These are phyloP conservation scores for Cyclotella distinguenda DNA, from an alignment of 108 stramenopile species.

Conservation along the genomic window DNA sequence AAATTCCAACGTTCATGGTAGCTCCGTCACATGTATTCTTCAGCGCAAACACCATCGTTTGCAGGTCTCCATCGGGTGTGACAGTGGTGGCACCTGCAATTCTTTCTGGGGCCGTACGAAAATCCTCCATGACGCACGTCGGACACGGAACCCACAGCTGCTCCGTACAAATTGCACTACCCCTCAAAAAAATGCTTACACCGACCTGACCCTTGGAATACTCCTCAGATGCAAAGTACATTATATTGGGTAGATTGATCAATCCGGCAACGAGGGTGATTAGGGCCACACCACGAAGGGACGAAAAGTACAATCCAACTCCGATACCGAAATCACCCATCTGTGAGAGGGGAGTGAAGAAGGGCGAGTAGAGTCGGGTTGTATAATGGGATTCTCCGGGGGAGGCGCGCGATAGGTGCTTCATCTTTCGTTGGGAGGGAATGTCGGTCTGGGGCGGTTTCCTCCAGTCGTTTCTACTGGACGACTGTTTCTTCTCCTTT, in stretches of 20 bases:
- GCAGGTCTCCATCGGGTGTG: slow-evolving; percentile 29
- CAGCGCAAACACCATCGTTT: slow-evolving; percentile 51
- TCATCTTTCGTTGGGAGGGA: slow-evolving; percentile 9
- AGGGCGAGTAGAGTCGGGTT: slow-evolving; percentile 54
- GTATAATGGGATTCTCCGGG: slow-evolving; percentile 65
- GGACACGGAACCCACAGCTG: slow-evolving; percentile 63
- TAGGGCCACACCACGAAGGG: slow-evolving; percentile 56
- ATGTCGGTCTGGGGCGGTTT: background rate
- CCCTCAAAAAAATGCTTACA: slow-evolving; percentile 40
- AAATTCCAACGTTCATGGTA: slow-evolving; percentile 44
- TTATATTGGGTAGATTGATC: slow-evolving; percentile 67
- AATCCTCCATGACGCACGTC: slow-evolving; percentile 34
- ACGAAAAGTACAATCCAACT: slow-evolving; percentile 79
- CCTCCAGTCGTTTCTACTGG: slow-evolving; percentile 14
- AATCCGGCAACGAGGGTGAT: slow-evolving; percentile 66
- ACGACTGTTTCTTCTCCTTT: slow-evolving; percentile 13
- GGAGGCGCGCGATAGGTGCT: slow-evolving; percentile 61
- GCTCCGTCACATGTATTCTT: slow-evolving; percentile 69
- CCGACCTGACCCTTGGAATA: slow-evolving; percentile 53
- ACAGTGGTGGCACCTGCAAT: slow-evolving; percentile 39
- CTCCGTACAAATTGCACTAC: slow-evolving; percentile 65
- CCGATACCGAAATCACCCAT: slow-evolving; percentile 58
- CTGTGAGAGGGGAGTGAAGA: slow-evolving; percentile 57
- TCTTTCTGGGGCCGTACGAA: slow-evolving; percentile 27
- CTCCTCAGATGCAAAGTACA: slow-evolving; percentile 54